Evolutionary conservation across 2,329 filamentous ascomycete species (phyloP).

Genomic region (Juglanconis sp.): DNA sequence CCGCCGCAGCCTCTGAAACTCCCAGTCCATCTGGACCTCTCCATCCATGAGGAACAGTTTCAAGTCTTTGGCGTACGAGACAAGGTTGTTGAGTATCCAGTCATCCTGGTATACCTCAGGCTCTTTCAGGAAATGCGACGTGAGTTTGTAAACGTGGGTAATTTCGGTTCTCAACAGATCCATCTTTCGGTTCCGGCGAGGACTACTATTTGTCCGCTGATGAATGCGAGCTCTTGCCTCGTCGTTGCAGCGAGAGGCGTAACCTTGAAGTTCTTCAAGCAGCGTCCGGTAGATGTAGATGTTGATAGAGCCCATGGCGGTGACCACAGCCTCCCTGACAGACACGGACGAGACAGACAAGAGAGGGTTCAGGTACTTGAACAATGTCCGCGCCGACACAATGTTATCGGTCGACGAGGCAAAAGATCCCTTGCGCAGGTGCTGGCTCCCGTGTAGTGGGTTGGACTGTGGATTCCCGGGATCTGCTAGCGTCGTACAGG

Average conservation of each 20-base stretch:
- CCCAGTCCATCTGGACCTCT: slow-evolving; percentile 91
- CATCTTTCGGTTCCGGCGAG: slow-evolving; percentile 76
- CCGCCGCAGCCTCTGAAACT: slow-evolving; percentile 84
- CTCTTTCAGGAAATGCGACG: slow-evolving; percentile 80
- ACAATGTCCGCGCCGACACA: slow-evolving; percentile 81
- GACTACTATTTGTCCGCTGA: slow-evolving; percentile 78
- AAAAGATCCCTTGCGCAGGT: slow-evolving; percentile 78
- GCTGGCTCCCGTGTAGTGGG: slow-evolving; percentile 60
- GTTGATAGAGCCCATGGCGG: slow-evolving; percentile 92
- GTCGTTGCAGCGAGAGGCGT: slow-evolving; percentile 81
- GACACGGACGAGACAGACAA: slow-evolving; percentile 75
- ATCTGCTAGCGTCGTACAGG: slow-evolving; percentile 90
- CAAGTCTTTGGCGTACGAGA: slow-evolving; percentile 85
- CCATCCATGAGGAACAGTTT: slow-evolving; percentile 93
- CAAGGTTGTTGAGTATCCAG: slow-evolving; percentile 85
- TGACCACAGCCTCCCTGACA: slow-evolving; percentile 85
- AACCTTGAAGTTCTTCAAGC: slow-evolving; percentile 83
- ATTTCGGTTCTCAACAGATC: slow-evolving; percentile 90
- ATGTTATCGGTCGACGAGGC: slow-evolving; percentile 69
- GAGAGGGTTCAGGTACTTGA: slow-evolving; percentile 87
- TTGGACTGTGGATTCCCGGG: slow-evolving; percentile 64
- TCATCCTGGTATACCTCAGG: slow-evolving; percentile 79
- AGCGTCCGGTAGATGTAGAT: slow-evolving; percentile 88
- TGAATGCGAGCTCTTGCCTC: slow-evolving; percentile 85
- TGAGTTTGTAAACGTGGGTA: slow-evolving; percentile 93